A percentile compares a stretch with the other conserved stretches of the same genome.
These are phyloP conservation scores for Filosporella fistucella DNA, from an alignment of 495 filamentous ascomycete genomes.

Conservation along the genomic window DNA sequence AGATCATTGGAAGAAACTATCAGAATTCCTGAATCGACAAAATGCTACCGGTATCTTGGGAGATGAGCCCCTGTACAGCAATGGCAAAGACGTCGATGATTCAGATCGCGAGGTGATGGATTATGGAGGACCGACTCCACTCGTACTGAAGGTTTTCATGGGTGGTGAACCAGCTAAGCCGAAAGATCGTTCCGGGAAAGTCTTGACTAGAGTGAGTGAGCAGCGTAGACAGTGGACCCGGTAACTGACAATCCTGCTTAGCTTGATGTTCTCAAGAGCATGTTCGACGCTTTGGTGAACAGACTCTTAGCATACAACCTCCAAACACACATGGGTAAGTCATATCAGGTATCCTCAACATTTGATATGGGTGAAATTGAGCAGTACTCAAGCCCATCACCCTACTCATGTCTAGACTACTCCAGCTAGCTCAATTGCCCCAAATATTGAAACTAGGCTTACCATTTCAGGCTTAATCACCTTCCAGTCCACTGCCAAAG, in stretches of 20 bases:
- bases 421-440: too few relatives aligned
- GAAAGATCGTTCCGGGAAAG: background rate
- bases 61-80: constrained; percentile 7
- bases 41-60: background rate
- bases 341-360: too few relatives aligned
- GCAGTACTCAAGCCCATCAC: too few relatives aligned
- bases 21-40: constrained; percentile 5
- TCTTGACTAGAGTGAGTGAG: constrained; percentile 1
- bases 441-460: too few relatives aligned
- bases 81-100: background rate
- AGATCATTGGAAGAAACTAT: constrained; percentile 11
- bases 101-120: background rate
- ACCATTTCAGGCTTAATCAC: constrained; percentile 24
- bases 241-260: constrained; percentile 2
- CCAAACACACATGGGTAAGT: constrained; percentile 25
- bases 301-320: constrained; percentile 26
- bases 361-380: too few relatives aligned
- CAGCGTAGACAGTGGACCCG: background rate
- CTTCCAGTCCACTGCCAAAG: background rate
- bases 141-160: constrained; percentile 3
- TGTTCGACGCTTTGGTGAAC: constrained; percentile 30
- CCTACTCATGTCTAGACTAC: too few relatives aligned
- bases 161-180: background rate
- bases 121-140: too few relatives aligned
- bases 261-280: constrained; percentile 30